Conservation (phyloP, 768 basidiomycete genomes). For the Rhodotorula graminis region DNA sequence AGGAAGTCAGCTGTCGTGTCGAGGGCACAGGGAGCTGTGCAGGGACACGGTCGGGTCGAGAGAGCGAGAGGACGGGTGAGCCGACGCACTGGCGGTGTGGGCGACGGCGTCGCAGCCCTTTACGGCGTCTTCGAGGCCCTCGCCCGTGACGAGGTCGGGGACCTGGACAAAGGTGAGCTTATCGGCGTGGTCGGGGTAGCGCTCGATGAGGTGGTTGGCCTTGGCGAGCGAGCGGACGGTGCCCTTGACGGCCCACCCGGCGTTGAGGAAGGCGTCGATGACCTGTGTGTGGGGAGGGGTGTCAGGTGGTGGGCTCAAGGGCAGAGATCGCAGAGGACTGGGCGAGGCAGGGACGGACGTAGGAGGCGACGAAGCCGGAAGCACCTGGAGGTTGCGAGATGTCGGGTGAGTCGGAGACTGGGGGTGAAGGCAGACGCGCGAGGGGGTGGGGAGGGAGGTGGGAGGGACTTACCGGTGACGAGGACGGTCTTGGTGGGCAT, state of each 20-base stretch:
- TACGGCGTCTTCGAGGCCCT: constrained; percentile 25
- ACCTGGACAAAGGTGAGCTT: constrained; percentile 28
- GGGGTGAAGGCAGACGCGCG: neutral
- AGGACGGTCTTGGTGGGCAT: constrained; percentile 26
- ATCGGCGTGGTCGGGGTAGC: constrained; percentile 17
- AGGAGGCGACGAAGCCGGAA: constrained; percentile 29
- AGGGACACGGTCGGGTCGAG: too few species aligned
- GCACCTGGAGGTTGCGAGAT: constrained; percentile 8
- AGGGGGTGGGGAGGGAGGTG: neutral
- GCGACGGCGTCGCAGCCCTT: constrained; percentile 25
- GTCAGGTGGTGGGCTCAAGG: neutral
- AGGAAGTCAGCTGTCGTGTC: neutral
- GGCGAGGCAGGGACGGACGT: constrained; percentile 7
- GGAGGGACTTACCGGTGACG: constrained; percentile 28
- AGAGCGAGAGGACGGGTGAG: too few species aligned
- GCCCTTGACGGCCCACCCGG: constrained; percentile 23
- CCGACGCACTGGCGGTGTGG: constrained; percentile 26
- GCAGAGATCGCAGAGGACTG: fast-evolving
- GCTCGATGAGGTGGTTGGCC: constrained; percentile 11
- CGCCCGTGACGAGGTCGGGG: constrained; percentile 29
- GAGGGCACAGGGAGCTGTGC: too few species aligned
- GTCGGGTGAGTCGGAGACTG: neutral
- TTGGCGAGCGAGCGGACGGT: constrained; percentile 16
- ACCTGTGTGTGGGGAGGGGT: constrained; percentile 2
- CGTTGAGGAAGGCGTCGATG: constrained; percentile 28